phyloP scores from a whole-genome alignment of 257 asterid genomes.

The Scutellaria minor region DNA sequence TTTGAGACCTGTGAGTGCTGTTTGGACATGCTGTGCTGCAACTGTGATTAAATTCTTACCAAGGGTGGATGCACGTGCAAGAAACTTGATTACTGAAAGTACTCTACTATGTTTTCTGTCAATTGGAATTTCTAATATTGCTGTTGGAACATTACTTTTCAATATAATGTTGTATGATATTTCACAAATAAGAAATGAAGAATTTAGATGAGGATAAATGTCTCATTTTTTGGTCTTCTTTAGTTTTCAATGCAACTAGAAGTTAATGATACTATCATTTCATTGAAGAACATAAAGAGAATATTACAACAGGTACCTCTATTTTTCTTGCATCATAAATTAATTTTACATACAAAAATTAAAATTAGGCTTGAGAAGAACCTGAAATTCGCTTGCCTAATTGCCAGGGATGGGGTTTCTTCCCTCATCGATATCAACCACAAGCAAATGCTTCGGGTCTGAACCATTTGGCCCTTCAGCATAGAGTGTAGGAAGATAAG shows the following conservation, averaged over 20 bases:
- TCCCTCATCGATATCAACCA: slow-evolving; percentile 82
- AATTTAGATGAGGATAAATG: background rate
- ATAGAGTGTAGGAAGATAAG: slow-evolving; percentile 92
- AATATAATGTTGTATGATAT: background rate
- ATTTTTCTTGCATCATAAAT: slow-evolving; percentile 25
- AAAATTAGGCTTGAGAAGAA: slow-evolving; percentile 16
- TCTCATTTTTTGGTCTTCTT: background rate
- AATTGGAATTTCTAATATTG: background rate
- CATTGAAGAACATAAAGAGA: background rate
- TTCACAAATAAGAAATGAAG: background rate
- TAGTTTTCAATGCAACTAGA: background rate
- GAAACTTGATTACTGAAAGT: slow-evolving; percentile 1
- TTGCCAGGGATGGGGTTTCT: slow-evolving; percentile 85
- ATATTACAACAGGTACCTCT: slow-evolving; percentile 1
- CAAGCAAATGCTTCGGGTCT: slow-evolving; percentile 67
- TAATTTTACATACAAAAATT: slow-evolving; percentile 30
- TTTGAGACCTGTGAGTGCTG: slow-evolving; percentile 49
- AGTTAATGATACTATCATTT: slow-evolving; percentile 5
- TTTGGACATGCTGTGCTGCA: slow-evolving; percentile 43
- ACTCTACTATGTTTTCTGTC: background rate
- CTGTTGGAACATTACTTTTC: background rate
- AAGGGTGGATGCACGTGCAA: background rate
- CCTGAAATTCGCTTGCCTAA: slow-evolving; percentile 44
- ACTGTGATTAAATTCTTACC: slow-evolving; percentile 14
- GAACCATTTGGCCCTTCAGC: slow-evolving; percentile 95